Evolutionary conservation across 306 rosid species (phyloP), one percentile per base, ranked within the genome.

Genomic region (Biancaea sappan): DNA sequence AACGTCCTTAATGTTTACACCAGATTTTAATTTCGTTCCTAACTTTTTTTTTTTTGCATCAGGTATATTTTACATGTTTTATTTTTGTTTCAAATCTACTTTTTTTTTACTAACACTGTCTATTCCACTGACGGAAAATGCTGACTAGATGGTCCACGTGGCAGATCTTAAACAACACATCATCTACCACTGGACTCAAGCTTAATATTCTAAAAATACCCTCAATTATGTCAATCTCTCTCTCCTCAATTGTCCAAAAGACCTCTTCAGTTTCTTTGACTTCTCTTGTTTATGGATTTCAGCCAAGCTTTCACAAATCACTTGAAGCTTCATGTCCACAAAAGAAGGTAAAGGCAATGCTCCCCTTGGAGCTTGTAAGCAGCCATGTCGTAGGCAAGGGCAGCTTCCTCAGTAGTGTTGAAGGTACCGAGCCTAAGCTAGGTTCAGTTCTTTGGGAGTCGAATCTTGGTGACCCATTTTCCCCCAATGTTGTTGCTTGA

Each of bases 381-480:
- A 0, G 99, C 99, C 13, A 72, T 85, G 76, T 95, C 99, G 32
- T 92, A 95, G 28, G 99, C 99, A 66, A 95, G 56, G 44, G 99
- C 99, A 13, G 99, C 99, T 82, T 95, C 99, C 54, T 95, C 98
- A 0, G 99, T 97, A 0, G 99, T 95, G 58, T 95, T 98, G 66
- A 92, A 95, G 29, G 99, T 95, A 3, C 99, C 99, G 5, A 95
- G 97, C 99, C 99, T 92, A 8, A 95, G 97, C 35, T 98, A 80
- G 13, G 98, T 90, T 0, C 99, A 88, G 83, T 95, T 92, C 85
- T 84, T 92, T 1, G 99, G 99, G 5, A 95, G 93, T 2, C 99
- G 86, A 26, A 95, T 95, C 84, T 95, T 98, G 1, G 99, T 97
- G 0, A 95, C 99, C 99, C 99, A 95, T 76, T 95, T n/a, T 95